A percentile compares a stretch with the other conserved stretches of the same genome.
phyloP scores from a whole-genome alignment of 2,329 filamentous ascomycete genomes.

The Fusarium sp. region DNA sequence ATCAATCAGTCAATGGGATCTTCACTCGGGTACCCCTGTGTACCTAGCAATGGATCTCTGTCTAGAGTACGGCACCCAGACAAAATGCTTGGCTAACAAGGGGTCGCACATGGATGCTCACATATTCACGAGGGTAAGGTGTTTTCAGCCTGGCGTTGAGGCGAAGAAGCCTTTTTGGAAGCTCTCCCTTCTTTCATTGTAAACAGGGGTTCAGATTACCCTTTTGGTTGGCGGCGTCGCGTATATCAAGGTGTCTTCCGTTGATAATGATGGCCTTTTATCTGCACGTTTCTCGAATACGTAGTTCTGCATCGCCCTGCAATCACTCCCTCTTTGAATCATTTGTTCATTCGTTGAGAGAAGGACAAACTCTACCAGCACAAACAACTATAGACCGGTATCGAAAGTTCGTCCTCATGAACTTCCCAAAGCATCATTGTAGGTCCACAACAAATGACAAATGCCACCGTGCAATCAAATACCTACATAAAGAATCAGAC shows the following conservation, averaged over 20 bases:
- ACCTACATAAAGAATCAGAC: neutral
- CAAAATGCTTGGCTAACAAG: constrained; percentile 22
- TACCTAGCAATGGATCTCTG: neutral
- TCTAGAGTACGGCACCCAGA: constrained; percentile 24
- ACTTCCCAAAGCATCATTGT: neutral
- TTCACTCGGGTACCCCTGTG: constrained; percentile 20
- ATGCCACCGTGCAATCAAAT: neutral
- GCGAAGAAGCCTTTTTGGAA: constrained; percentile 33
- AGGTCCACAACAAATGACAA: neutral
- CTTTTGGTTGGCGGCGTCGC: constrained; percentile 6
- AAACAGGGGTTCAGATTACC: constrained; percentile 10
- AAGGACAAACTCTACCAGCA: neutral
- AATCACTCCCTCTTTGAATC: neutral
- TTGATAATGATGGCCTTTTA: neutral
- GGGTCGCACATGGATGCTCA: constrained; percentile 7
- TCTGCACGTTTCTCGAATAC: neutral
- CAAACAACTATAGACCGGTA: neutral
- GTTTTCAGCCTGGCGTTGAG: constrained; percentile 26
- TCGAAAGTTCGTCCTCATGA: neutral
- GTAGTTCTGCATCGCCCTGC: neutral
- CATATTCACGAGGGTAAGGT: constrained; percentile 16
- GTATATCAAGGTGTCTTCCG: neutral
- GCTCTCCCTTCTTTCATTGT: neutral
- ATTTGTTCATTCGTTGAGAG: neutral
- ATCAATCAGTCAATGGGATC: constrained; percentile 34